These are phyloP conservation scores for Pichia nanzhaoensis DNA, from an alignment of 805 yeast genomes.

Conservation along the genomic window DNA sequence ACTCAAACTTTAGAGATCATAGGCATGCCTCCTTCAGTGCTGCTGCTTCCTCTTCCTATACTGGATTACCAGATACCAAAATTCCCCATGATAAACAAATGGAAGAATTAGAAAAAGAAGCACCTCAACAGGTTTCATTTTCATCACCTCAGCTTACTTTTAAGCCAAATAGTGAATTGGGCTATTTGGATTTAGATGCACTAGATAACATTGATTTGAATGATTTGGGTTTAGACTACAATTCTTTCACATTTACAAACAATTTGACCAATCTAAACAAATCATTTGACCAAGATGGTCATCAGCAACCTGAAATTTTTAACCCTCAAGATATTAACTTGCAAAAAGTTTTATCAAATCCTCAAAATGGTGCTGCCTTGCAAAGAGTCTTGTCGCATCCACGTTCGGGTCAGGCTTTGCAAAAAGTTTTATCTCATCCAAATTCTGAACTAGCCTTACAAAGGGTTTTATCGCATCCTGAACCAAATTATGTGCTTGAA, in stretches of 20 bases:
- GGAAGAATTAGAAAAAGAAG: constrained; percentile 27
- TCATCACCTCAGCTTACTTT: constrained; percentile 63
- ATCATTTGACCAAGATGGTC: background rate
- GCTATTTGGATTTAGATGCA: constrained; percentile 30
- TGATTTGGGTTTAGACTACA: constrained; percentile 20
- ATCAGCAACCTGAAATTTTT: background rate
- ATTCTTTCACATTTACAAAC: constrained; percentile 7
- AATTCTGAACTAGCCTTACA: constrained; percentile 15
- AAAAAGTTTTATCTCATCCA: constrained; percentile 16
- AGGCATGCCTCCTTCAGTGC: constrained; percentile 63
- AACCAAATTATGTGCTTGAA: constrained; percentile 12
- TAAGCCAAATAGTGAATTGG: constrained; percentile 24
- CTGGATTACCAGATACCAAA: constrained; percentile 30
- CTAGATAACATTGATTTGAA: constrained; percentile 22
- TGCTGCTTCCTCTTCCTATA: constrained; percentile 52
- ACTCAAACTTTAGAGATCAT: constrained; percentile 23
- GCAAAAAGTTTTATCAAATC: constrained; percentile 15
- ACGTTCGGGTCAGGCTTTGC: constrained; percentile 13
- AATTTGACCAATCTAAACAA: constrained; percentile 3
- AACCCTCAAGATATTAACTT: constrained; percentile 9
- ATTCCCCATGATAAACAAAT: constrained; percentile 7
- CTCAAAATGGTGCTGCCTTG: constrained; percentile 13
- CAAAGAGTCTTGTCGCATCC: constrained; percentile 17
- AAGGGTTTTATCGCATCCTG: constrained; percentile 17
- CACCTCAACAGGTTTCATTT: constrained; percentile 69